Percentiles rank a stretch among this genome's conserved stretches.
Evolutionary conservation across 305 asterid genomes (phyloP).

Genomic region (Salvia sclarea): DNA sequence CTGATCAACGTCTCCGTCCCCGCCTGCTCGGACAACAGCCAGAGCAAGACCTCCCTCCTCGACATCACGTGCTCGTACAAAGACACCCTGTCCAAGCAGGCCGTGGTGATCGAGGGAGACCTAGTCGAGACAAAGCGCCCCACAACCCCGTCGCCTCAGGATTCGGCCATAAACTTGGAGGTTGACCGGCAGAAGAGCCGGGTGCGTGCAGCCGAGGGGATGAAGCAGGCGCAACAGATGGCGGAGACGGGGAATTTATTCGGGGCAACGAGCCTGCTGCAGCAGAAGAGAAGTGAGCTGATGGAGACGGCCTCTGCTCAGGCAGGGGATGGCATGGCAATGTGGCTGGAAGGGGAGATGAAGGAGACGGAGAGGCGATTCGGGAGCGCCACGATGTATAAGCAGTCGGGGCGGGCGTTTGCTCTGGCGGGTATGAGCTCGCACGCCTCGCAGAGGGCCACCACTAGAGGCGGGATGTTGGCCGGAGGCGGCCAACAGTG

Average conservation of each 20-base stretch:
- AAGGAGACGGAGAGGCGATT: constrained; percentile 38
- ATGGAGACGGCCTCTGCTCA: constrained; percentile 28
- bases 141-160: constrained; percentile 2
- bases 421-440: constrained; percentile 50
- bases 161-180: constrained; percentile 33
- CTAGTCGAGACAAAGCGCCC: constrained; percentile 41
- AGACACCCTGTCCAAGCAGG: constrained; percentile 33
- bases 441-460: constrained; percentile 45
- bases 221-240: constrained; percentile 43
- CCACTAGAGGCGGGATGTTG: constrained; percentile 33
- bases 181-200: constrained; percentile 53
- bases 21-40: not conserved
- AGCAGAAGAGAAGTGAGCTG: constrained; percentile 26
- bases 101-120: constrained; percentile 31
- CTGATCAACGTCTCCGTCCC: constrained; percentile 50
- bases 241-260: constrained; percentile 43
- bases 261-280: constrained; percentile 36
- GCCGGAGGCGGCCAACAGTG: too few relatives aligned
- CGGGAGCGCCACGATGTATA: constrained; percentile 27
- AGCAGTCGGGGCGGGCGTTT: constrained; percentile 41
- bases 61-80: constrained; percentile 42
- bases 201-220: constrained; percentile 39
- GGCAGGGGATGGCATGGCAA: constrained; percentile 38
- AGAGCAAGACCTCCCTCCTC: constrained; percentile 39
- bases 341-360: constrained; percentile 46